Percentiles rank a stretch among this genome's conserved stretches.
These are phyloP conservation scores for Fusarium torulosum DNA, from an alignment of 2,329 filamentous ascomycete genomes.

Conservation along the genomic window DNA sequence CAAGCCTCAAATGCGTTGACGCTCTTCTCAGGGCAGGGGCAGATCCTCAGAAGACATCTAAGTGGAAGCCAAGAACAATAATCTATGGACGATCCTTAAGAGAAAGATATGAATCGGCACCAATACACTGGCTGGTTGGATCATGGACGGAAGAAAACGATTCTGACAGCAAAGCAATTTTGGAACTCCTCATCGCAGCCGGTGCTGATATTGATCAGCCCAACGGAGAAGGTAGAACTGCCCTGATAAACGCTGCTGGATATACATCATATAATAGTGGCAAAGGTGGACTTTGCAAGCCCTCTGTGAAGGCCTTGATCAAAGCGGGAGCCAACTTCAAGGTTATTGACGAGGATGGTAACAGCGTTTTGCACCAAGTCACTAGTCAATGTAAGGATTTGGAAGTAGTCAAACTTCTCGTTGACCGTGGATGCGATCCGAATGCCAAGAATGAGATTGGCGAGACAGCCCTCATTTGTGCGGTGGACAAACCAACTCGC, in stretches of 20 bases:
- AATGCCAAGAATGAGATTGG: neutral
- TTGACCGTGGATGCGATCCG: conserved; percentile 31
- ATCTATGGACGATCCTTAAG: neutral
- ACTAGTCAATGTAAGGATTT: neutral
- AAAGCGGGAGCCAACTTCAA: conserved; percentile 20
- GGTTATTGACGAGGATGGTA: neutral
- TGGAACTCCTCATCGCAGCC: conserved; percentile 27
- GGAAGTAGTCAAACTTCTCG: conserved; percentile 21
- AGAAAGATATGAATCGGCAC: neutral
- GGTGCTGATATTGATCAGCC: conserved; percentile 29
- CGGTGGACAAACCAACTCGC: neutral
- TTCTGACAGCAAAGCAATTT: conserved; percentile 10
- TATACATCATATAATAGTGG: no score
- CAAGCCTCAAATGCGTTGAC: conserved; percentile 25
- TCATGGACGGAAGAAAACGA: conserved; percentile 23
- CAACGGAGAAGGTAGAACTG: conserved; percentile 4
- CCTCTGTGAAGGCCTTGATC: conserved; percentile 21
- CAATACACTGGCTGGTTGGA: conserved; percentile 19
- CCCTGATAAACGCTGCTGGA: conserved; percentile 6
- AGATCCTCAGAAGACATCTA: conserved; percentile 18
- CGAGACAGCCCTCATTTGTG: conserved; percentile 3
- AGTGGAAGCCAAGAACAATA: neutral
- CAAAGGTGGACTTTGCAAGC: neutral
- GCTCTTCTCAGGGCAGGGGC: conserved; percentile 33
- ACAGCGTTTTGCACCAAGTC: conserved; percentile 18